Evolutionary conservation across 331 rosid genomes (phyloP).

Genomic region (Dryas integrifolia): DNA sequence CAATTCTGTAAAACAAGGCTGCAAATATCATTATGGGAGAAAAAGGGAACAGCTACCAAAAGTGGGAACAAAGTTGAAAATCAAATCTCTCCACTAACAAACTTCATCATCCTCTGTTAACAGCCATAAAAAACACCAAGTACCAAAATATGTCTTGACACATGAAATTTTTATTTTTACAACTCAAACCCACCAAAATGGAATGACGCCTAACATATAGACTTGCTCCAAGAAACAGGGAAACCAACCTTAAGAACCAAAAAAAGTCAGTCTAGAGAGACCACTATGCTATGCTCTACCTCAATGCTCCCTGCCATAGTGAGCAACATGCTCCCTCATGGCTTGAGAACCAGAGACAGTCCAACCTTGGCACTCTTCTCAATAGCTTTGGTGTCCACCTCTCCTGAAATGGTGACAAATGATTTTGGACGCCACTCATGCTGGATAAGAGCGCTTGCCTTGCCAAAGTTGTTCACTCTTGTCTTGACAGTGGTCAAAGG

Average conservation of each 20-base stretch:
- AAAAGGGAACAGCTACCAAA: constrained; percentile 13
- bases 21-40: neutral
- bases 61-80: constrained; percentile 26
- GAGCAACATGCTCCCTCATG: constrained; percentile 41
- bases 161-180: constrained; percentile 56
- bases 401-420: constrained; percentile 78
- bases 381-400: constrained; percentile 79
- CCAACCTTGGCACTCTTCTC: constrained; percentile 91
- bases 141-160: constrained; percentile 31
- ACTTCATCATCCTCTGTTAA: constrained; percentile 28
- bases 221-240: constrained; percentile 27
- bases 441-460: constrained; percentile 76
- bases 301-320: constrained; percentile 31
- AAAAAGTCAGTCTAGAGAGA: constrained; percentile 29
- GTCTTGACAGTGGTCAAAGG: constrained; percentile 70
- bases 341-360: constrained; percentile 79
- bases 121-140: constrained; percentile 8
- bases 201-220: constrained; percentile 27
- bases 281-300: constrained; percentile 39
- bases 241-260: constrained; percentile 29
- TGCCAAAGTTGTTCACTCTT: constrained; percentile 70
- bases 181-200: constrained; percentile 33
- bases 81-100: constrained; percentile 31
- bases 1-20: neutral
- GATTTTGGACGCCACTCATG: constrained; percentile 96